Evolutionary conservation across 73 alveolate species (phyloP).

Genomic region (Paramecium octaurelia): DNA sequence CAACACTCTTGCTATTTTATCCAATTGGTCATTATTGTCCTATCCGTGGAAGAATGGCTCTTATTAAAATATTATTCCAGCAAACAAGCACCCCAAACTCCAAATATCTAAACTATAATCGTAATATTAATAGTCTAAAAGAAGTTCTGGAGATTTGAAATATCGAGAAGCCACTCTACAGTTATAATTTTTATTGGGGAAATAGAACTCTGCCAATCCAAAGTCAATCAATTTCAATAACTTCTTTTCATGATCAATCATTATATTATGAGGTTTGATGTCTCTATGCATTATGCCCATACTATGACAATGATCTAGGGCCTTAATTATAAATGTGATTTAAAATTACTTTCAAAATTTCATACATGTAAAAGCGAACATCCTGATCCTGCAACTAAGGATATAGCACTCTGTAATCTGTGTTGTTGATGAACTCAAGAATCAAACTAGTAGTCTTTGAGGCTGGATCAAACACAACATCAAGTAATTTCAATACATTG

Average conservation of each 20-base stretch:
- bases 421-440: slow-evolving; percentile 91
- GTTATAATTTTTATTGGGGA: slow-evolving; percentile 78
- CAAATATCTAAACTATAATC: slow-evolving; percentile 81
- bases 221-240: slow-evolving; percentile 81
- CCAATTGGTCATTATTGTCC: slow-evolving; percentile 82
- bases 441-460: slow-evolving; percentile 90
- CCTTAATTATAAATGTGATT: not conserved
- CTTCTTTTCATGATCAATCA: slow-evolving; percentile 77
- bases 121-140: slow-evolving; percentile 69
- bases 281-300: slow-evolving; percentile 89
- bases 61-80: slow-evolving; percentile 74
- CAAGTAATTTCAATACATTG: slow-evolving; percentile 91
- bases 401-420: slow-evolving; percentile 86
- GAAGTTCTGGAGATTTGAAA: slow-evolving; percentile 71
- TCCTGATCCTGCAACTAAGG: slow-evolving; percentile 92
- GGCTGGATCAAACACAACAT: slow-evolving; percentile 95
- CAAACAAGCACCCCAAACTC: slow-evolving; percentile 77
- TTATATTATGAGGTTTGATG: slow-evolving; percentile 85
- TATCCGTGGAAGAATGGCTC: slow-evolving; percentile 89
- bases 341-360: slow-evolving; percentile 81
- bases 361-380: slow-evolving; percentile 88
- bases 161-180: slow-evolving; percentile 73
- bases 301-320: slow-evolving; percentile 84
- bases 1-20: slow-evolving; percentile 80
- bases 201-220: slow-evolving; percentile 89